Percentiles rank a stretch among this genome's conserved stretches.
Evolutionary conservation across 208 protist genomes (phyloP).

Genomic region (Leptomonas seymouri): DNA sequence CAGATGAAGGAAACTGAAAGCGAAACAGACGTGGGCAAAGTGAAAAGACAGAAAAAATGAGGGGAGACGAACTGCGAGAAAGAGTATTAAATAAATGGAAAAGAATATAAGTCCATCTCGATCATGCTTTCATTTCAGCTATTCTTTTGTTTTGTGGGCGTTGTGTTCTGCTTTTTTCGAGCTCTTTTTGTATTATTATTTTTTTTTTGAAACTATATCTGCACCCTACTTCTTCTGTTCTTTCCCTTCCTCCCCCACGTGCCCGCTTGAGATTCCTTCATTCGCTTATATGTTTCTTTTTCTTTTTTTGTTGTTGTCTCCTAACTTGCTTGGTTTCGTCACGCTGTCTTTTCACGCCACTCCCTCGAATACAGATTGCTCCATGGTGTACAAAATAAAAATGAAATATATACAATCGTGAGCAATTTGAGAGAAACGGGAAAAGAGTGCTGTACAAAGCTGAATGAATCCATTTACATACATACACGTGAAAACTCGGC

Average conservation of each 20-base stretch:
- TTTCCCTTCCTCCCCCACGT: too few species aligned
- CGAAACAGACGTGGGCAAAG: background rate
- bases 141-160: too few species aligned
- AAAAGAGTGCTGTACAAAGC: background rate
- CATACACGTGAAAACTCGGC: constrained; percentile 1
- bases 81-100: background rate
- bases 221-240: too few species aligned
- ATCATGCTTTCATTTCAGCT: background rate
- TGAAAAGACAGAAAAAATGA: background rate
- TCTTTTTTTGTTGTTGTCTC: background rate
- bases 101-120: background rate
- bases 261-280: background rate
- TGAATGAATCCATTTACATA: background rate
- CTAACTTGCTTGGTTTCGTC: background rate
- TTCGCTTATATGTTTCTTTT: background rate
- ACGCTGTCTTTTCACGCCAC: too few species aligned
- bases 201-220: too few species aligned
- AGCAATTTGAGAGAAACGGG: background rate
- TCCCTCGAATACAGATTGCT: constrained; percentile 5
- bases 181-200: too few species aligned
- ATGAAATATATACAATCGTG: background rate
- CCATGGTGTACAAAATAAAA: constrained; percentile 1
- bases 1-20: background rate
- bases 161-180: too few species aligned
- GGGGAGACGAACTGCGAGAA: background rate